Percentiles rank a stretch among this genome's conserved stretches.
Conservation (phyloP, 352 stramenopile genomes). For the Phytophthora sojae region DNA sequence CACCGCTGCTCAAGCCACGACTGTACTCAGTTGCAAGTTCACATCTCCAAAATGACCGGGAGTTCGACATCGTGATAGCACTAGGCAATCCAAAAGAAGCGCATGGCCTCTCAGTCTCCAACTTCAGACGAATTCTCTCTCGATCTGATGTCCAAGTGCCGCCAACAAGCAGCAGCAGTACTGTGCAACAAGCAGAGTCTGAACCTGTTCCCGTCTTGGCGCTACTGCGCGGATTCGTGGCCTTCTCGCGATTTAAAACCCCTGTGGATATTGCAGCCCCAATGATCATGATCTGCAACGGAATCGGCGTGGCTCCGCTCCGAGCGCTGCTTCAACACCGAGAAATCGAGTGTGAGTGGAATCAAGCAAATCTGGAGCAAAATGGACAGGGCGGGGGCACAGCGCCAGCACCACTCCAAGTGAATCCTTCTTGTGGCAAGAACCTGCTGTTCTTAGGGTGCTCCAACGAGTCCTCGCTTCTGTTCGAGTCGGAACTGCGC, state of each 20-base stretch:
- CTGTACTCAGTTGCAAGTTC: conserved; percentile 96
- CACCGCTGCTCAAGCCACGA: conserved; percentile 87
- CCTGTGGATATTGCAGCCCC: conserved; percentile 76
- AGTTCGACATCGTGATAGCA: conserved; percentile 92
- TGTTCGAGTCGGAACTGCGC: conserved; percentile 48
- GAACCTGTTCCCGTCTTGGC: not conserved
- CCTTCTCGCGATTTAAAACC: conserved; percentile 91
- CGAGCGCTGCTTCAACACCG: conserved; percentile 54
- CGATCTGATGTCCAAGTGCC: not conserved
- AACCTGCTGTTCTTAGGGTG: conserved; percentile 49
- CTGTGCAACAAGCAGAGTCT: not conserved
- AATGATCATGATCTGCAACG: conserved; percentile 92
- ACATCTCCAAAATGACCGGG: conserved; percentile 54
- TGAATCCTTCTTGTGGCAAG: not conserved
- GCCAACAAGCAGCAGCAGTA: not conserved
- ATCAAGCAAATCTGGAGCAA: not conserved
- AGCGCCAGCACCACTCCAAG: not conserved
- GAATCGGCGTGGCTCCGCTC: conserved; percentile 94
- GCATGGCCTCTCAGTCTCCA: conserved; percentile 35
- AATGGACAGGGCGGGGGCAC: not conserved
- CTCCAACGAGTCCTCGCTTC: conserved; percentile 31
- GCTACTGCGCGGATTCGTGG: conserved; percentile 78
- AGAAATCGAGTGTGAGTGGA: conserved; percentile 18
- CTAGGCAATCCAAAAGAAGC: conserved; percentile 65
- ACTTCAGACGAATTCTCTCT: conserved; percentile 22